Conservation (phyloP, 1,284 basidiomycete species). For the Uromyces viciae-fabae region DNA sequence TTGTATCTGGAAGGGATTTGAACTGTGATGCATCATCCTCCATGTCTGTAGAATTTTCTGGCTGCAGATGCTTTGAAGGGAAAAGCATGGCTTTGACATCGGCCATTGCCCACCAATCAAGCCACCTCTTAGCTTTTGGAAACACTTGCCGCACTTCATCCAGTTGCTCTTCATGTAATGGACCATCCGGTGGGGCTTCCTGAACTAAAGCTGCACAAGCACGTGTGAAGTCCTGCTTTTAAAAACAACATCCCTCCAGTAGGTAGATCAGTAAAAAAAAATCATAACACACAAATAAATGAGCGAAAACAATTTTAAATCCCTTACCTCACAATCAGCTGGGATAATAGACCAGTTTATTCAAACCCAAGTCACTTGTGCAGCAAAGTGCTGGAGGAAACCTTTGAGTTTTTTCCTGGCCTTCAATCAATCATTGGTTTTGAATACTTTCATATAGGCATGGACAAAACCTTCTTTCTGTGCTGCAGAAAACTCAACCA, state of each 20-base stretch:
- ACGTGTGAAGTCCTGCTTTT: too few relatives aligned
- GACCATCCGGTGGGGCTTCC: neutral
- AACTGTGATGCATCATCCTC: neutral
- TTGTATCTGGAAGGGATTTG: neutral
- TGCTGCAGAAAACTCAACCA: constrained; percentile 1
- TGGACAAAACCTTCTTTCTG: neutral
- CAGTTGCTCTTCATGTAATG: neutral
- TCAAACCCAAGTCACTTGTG: neutral
- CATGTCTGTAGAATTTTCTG: neutral
- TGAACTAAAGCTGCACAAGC: too few relatives aligned
- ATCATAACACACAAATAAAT: neutral
- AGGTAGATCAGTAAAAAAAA: neutral
- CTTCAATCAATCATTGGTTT: neutral
- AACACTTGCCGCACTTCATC: neutral
- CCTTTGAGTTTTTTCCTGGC: neutral
- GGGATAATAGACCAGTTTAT: neutral
- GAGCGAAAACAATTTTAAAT: neutral
- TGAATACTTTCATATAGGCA: constrained; percentile 6
- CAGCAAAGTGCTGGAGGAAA: neutral
- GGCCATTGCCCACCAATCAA: neutral
- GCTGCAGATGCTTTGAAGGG: neutral
- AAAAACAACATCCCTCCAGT: neutral
- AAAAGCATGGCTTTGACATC: constrained; percentile 7
- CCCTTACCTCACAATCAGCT: neutral
- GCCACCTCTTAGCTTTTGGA: constrained; percentile 7